Evolutionary conservation across 345 rosid genomes (phyloP).

Genomic region (Anastatica hierochuntica): DNA sequence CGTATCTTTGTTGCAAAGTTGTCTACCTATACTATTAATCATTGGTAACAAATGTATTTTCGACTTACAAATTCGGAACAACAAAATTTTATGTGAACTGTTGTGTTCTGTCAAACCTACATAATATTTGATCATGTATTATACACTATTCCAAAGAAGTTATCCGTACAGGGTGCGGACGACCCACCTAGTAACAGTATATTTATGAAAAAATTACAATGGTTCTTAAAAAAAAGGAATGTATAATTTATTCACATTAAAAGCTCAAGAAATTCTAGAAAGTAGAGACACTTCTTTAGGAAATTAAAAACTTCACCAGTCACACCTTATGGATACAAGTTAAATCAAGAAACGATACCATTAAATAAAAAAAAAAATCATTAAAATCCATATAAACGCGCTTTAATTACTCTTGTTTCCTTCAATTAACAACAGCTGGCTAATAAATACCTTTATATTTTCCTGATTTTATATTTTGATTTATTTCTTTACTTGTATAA

Average conservation of each 20-base stretch:
- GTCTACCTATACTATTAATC: no score
- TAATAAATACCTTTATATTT: background rate
- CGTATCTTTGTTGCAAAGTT: no score
- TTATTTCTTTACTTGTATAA: conserved; percentile 1
- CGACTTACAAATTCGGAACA: no score
- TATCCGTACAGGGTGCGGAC: no score
- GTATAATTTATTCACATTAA: background rate
- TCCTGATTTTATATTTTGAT: conserved; percentile 8
- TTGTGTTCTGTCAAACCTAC: no score
- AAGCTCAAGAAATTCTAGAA: conserved; percentile 2
- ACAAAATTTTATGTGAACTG: no score
- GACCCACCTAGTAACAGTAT: no score
- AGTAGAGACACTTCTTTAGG: background rate
- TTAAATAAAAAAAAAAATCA: background rate
- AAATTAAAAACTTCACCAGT: background rate
- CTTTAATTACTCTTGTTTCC: background rate
- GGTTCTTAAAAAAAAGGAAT: background rate
- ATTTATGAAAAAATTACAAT: no score
- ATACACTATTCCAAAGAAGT: no score
- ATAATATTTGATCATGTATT: no score
- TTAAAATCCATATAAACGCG: background rate
- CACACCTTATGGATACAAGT: background rate
- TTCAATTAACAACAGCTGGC: background rate
- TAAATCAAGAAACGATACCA: background rate
- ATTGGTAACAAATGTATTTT: no score